Evolutionary conservation across 768 basidiomycete species (phyloP), one percentile per base, ranked within the genome.

Genomic region (Tephrocybe sp.): DNA sequence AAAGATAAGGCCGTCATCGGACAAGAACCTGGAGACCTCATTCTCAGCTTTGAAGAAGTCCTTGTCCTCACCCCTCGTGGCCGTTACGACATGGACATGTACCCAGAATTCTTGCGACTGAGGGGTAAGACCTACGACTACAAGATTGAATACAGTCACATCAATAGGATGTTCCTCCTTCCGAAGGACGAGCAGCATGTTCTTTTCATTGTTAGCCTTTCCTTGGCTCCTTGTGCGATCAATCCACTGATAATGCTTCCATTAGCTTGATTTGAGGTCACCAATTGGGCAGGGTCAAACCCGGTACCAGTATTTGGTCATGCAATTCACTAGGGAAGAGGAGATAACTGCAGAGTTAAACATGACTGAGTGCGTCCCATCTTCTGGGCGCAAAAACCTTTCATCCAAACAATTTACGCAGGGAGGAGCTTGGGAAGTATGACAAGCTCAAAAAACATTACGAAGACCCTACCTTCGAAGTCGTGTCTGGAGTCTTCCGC

Each of bases 81-180:
- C 47, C 86, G 93, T 48, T 97, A 95, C 68, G 95, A 98, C 62
- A 88, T 99, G 72, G 97, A 98, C 72, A 93, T 99, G 89, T 98
- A 92, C 77, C 85, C 85, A 21, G 90, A 91, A 47, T 98, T 94
- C 74, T 68, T 99, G 64, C 86, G 97, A 37, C 73, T 98, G 26
- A 88, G 94, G n/a, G 97, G 97, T 46, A 97, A 98, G 72, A 98
- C 95, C 1, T 98, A 98, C 70, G 97, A 99, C 69, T 99, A 99
- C 79, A 94, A 98, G 71, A 92, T 99, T 51, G 77, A 91, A 20
- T 97, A 95, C 70, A 78, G 81, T 32, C 89, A 88, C 56, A 92
- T 99, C 59, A 85, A 90, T 20, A 80, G 83, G 51, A 72, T 98
- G 8, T 99, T 98, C 78, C 76, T 98, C 20, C 76, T 99, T 4